Base-by-base conservation (phyloP, 306 rosid species). In the Quercus glauca region DNA sequence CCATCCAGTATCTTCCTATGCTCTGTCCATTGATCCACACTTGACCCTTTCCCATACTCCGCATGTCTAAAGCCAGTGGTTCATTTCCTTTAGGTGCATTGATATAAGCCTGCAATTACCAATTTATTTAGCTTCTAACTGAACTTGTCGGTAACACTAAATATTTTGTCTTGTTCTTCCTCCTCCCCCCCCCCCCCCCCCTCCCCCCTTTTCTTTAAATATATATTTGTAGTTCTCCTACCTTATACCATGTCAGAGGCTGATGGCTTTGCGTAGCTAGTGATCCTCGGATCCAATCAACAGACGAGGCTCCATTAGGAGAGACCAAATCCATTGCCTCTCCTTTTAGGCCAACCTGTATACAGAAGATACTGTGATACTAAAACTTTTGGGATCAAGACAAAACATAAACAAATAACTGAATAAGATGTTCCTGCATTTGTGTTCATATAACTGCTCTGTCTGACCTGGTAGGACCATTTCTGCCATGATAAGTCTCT, bases 41-140 rank as follows among this genome's bases (percentile, higher is more conserved):
- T 88, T 96, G 99, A 78, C 99, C 99, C 73, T 93, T 96, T 78
- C 97, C 99, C 99, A 96, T 96, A 41, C 93, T 90, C 14, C 86
- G 78, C 83, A 96, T 57, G 90, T 96, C 97, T 86, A 96, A 83
- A 56, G 92, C 99, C 90, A 96, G 63, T 69, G 97, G 91, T 76
- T 90, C 97, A 43, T 79, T 69, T 71, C 97, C 98, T 25, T 28
- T 31, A 1, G 98, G 99, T 58, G 96, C 93, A 76, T 90, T 84
- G 78, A 95, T 91, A 81, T 88, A 82, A 79, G 98, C 92, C 99
- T 95, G 92, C 78, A 77, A 69, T 68, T 60, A 70, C 72, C 83
- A 79, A 33, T 6, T 73, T 23, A 35, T 41, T 69, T 79, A 79
- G 69, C 49, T 80, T 65, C 37, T 23, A 64, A 52, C 33, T 55